Base-by-base conservation (phyloP, 1,284 basidiomycete genomes). In the Porodaedalea pini region DNA sequence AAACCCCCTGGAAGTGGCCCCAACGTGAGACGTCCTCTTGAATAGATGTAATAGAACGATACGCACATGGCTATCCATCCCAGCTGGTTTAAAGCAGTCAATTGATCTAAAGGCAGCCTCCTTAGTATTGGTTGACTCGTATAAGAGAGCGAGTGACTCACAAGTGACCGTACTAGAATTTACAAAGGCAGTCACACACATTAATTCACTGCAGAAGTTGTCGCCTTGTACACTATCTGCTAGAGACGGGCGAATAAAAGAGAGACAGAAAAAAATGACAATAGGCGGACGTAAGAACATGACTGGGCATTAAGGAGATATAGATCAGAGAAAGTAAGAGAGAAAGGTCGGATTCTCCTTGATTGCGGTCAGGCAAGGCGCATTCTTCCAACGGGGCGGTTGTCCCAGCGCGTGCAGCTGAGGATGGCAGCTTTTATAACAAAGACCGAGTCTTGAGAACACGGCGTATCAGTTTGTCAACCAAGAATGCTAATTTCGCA, bases 61-160 rank as follows among this genome's bases (percentile, higher is more conserved):
- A 66, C 70, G 61, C 66, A 80, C 78, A 83, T 73, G 40, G 78
- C 80, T 66, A 82, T 74, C 80, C 81, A 82, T 50, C 81, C 81
- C 36, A 81, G 64, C 49, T 76, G 70, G 51, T 69, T 68, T 21
- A 77, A 63, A 19, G 71, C 68, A 23, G 73, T 77, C 51, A 78
- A 65, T 61, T 79, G 72, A 65, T 80, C 80, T 82, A 55, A 57
- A n/a, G 32, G 45, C 23, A 47, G 11, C 4, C 31, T 13, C n/a
- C 13, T 47, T 25, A 47, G 45, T 29, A n/a, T 4, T 25, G 45
- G 27, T 7, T 29, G 17, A 23, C 6, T 47, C 25, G 25, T 19
- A n/a, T 39, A 23, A 25, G 37, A 37, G 17, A 17, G 2, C 11
- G 17, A 32, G 40, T 11, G 13, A 69, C 77, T 61, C 64, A 81